phyloP scores from a whole-genome alignment of 1,139 yeast genomes.

The Magnusiomyces tetraspermus region DNA sequence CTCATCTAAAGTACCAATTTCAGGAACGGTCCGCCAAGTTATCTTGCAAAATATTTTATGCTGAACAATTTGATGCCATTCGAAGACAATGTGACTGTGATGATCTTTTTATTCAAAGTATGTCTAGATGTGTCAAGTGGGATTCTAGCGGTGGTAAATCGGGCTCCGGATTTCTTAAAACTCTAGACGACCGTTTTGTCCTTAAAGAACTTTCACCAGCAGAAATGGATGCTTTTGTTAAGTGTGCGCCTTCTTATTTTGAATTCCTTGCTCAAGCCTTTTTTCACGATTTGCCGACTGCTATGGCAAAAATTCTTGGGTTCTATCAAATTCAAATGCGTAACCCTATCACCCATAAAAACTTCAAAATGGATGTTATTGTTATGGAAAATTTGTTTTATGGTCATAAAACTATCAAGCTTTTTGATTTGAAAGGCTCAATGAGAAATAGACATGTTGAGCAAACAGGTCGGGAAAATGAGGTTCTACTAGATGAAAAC shows the following conservation, averaged over 20 bases:
- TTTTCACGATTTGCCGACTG: slow-evolving; percentile 91
- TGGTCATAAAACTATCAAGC: slow-evolving; percentile 70
- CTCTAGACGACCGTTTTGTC: slow-evolving; percentile 76
- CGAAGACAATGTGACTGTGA: slow-evolving; percentile 74
- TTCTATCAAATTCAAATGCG: slow-evolving; percentile 87
- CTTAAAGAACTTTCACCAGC: slow-evolving; percentile 81
- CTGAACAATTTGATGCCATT: slow-evolving; percentile 94
- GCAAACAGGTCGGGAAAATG: slow-evolving; percentile 92
- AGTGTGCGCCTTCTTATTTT: slow-evolving; percentile 93
- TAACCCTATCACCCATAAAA: slow-evolving; percentile 64
- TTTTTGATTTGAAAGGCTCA: slow-evolving; percentile 93
- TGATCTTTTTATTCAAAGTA: slow-evolving; percentile 71
- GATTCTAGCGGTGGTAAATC: slow-evolving; percentile 94
- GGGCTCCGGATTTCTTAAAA: slow-evolving; percentile 88
- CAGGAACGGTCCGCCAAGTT: slow-evolving; percentile 75
- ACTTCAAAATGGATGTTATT: slow-evolving; percentile 77
- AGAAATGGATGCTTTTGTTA: slow-evolving; percentile 87
- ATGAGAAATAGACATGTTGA: slow-evolving; percentile 96
- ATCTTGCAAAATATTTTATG: slow-evolving; percentile 88
- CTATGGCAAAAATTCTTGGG: slow-evolving; percentile 89
- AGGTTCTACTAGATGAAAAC: slow-evolving; percentile 89
- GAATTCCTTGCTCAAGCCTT: slow-evolving; percentile 92
- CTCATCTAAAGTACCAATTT: slow-evolving; percentile 80
- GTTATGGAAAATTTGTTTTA: slow-evolving; percentile 95
- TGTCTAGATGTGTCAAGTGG: slow-evolving; percentile 92